These are phyloP conservation scores for Clitocybe nebularis DNA, from an alignment of 1,284 basidiomycete genomes.

Conservation along the genomic window DNA sequence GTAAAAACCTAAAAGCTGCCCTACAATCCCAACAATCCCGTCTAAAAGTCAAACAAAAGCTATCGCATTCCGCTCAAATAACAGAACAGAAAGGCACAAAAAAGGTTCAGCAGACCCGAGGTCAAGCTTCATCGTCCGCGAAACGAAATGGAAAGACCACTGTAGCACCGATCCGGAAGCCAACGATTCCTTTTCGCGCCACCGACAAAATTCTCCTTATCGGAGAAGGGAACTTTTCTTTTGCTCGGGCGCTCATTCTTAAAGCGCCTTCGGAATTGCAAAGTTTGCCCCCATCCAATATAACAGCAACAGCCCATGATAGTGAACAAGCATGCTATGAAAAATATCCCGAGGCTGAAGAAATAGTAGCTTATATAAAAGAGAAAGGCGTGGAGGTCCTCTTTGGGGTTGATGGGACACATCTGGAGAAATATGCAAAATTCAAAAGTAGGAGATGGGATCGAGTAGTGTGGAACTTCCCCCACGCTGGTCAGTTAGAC, in stretches of 20 bases:
- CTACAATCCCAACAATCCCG: slow-evolving; percentile 66
- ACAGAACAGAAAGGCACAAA: slow-evolving; percentile 45
- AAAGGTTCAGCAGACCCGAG: slow-evolving; percentile 21
- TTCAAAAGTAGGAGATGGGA: slow-evolving; percentile 68
- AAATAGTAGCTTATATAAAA: slow-evolving; percentile 56
- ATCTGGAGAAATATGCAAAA: slow-evolving; percentile 55
- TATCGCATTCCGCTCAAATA: slow-evolving; percentile 45
- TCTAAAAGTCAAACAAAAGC: slow-evolving; percentile 54
- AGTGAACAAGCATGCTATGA: slow-evolving; percentile 69
- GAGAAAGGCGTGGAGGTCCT: slow-evolving; percentile 67
- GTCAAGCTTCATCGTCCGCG: slow-evolving; percentile 9
- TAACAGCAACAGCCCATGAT: slow-evolving; percentile 90
- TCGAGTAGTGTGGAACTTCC: slow-evolving; percentile 93
- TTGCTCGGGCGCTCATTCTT: slow-evolving; percentile 73
- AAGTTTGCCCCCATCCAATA: slow-evolving; percentile 59
- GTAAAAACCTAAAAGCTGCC: slow-evolving; percentile 60
- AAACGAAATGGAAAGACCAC: slow-evolving; percentile 29
- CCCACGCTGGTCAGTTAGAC: slow-evolving; percentile 79
- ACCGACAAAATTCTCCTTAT: slow-evolving; percentile 84
- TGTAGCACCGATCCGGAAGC: slow-evolving; percentile 24
- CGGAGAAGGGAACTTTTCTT: slow-evolving; percentile 98
- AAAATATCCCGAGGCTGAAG: slow-evolving; percentile 82
- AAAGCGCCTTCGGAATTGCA: slow-evolving; percentile 47
- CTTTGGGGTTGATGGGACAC: slow-evolving; percentile 85
- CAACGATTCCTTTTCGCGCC: slow-evolving; percentile 68